Evolutionary conservation across 306 rosid genomes (phyloP).

Genomic region (Leucaena leucocephala): DNA sequence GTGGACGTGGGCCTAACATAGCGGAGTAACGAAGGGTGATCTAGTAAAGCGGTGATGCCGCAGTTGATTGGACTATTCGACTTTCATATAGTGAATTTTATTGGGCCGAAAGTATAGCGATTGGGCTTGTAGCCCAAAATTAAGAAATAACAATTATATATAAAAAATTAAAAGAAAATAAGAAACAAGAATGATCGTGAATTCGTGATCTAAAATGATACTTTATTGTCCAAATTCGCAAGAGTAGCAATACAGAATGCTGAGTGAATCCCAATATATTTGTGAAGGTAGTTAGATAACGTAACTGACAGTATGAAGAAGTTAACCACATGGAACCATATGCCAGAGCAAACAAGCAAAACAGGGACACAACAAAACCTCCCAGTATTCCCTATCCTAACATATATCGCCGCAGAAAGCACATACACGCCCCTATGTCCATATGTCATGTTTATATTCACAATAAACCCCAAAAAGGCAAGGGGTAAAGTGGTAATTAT

Average conservation of each 20-base stretch:
- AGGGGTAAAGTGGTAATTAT: background rate
- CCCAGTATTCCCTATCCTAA: background rate
- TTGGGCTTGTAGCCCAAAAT: background rate
- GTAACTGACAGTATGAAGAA: background rate
- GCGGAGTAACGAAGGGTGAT: too few relatives aligned
- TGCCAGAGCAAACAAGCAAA: background rate
- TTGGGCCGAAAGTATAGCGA: background rate
- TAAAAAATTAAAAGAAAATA: too few relatives aligned
- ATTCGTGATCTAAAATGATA: background rate
- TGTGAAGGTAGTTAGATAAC: background rate
- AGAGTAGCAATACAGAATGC: background rate
- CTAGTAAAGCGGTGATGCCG: too few relatives aligned
- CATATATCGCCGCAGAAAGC: background rate
- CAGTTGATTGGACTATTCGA: background rate
- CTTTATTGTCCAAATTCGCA: background rate
- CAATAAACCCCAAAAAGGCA: background rate
- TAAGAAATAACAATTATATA: too few relatives aligned
- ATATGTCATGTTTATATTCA: background rate
- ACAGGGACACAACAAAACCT: background rate
- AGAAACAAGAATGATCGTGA: background rate
- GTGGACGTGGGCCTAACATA: background rate
- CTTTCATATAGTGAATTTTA: background rate
- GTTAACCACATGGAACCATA: background rate
- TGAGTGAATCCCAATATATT: background rate
- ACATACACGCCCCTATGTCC: background rate